Conservation (phyloP, 163 green algal species). For the Coccomyxa subellipsoidea region DNA sequence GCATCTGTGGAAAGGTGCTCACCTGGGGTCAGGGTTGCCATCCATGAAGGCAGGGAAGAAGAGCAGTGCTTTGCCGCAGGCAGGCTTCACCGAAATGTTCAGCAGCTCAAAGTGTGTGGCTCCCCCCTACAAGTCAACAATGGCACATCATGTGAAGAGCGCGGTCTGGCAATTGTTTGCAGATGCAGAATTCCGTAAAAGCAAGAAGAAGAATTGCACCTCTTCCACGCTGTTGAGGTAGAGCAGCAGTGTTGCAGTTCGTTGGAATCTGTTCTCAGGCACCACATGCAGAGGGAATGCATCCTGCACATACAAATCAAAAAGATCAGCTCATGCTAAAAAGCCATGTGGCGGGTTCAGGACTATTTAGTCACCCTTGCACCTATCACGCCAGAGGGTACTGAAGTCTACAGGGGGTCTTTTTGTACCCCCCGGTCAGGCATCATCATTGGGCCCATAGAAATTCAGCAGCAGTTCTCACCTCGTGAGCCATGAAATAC, state of each 20-base stretch:
- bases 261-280: constrained; percentile 65
- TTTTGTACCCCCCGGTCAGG: no score
- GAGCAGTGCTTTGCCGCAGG: constrained; percentile 61
- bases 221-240: constrained; percentile 64
- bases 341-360: no score
- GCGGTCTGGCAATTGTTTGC: no score
- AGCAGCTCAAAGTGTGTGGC: constrained; percentile 67
- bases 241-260: constrained; percentile 69
- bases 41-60: constrained; percentile 76
- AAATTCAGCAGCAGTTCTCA: not conserved
- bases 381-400: no score
- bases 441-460: no score
- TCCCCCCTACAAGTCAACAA: constrained; percentile 31
- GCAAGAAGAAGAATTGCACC: no score
- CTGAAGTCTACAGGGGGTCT: no score
- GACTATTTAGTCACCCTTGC: no score
- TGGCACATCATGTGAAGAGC: no score
- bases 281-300: constrained; percentile 61
- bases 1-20: not conserved
- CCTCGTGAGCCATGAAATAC: constrained; percentile 52
- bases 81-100: constrained; percentile 54
- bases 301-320: constrained; percentile 42
- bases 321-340: not conserved
- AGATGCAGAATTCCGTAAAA: no score
- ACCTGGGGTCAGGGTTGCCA: constrained; percentile 56